Percentiles rank a stretch among this genome's conserved stretches.
Evolutionary conservation across 495 filamentous ascomycete species (phyloP).

Genomic region (Talaromyces thailandensis): DNA sequence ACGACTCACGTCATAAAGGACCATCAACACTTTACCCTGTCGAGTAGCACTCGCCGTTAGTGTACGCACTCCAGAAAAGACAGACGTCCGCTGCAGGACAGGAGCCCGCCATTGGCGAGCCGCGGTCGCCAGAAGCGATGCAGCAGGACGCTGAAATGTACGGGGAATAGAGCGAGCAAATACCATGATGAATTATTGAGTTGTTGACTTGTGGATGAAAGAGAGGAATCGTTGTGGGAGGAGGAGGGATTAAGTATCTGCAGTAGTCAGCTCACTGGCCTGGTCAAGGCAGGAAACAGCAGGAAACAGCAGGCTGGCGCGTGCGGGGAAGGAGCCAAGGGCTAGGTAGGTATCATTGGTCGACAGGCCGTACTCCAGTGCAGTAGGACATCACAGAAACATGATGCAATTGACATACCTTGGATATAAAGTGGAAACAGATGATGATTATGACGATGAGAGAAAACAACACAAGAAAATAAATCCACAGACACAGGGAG

Average conservation of each 20-base stretch:
- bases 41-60: constrained; percentile 47
- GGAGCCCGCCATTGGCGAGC: constrained; percentile 28
- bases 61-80: constrained; percentile 31
- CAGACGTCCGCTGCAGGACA: constrained; percentile 19
- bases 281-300: neutral
- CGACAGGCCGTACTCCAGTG: too few species aligned
- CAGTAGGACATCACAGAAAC: neutral
- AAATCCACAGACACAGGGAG: neutral
- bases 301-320: neutral
- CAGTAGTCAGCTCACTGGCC: neutral
- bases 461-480: neutral
- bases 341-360: neutral
- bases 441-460: neutral
- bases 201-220: neutral
- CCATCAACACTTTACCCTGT: constrained; percentile 67
- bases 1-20: constrained; percentile 64
- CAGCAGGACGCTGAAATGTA: constrained; percentile 47
- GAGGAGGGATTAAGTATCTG: neutral
- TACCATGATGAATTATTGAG: constrained; percentile 51
- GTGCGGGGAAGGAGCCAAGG: neutral
- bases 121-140: constrained; percentile 41
- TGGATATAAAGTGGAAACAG: too few species aligned
- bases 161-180: constrained; percentile 53
- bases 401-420: neutral
- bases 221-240: constrained; percentile 9